Conservation (phyloP, 2,329 filamentous ascomycete genomes). For the Colletotrichum sp. region DNA sequence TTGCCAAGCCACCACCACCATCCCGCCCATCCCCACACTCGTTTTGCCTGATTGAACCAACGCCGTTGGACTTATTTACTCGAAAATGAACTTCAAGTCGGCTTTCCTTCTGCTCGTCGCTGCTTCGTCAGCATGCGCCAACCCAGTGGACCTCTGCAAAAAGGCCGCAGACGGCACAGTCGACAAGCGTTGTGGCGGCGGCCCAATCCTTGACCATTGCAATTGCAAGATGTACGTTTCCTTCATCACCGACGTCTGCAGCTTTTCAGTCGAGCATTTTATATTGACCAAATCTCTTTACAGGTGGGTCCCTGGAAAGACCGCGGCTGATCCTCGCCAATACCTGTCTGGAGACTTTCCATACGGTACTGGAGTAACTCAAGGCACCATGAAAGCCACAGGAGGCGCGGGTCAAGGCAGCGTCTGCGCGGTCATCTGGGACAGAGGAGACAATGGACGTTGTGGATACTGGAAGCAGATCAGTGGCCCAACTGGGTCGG, state of each 20-base stretch:
- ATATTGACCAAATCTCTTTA: background rate
- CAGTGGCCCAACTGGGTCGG: fast-evolving
- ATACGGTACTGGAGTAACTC: background rate
- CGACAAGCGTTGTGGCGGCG: background rate
- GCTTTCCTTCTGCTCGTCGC: background rate
- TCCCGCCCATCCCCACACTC: background rate
- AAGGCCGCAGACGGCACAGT: background rate
- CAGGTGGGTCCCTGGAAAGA: background rate
- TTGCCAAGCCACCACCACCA: background rate
- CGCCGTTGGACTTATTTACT: fast-evolving
- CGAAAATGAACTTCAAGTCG: background rate
- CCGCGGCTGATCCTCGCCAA: background rate
- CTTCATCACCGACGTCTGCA: background rate
- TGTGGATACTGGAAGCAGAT: background rate
- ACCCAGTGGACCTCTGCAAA: background rate
- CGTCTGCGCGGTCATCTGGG: background rate
- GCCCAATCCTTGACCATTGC: background rate
- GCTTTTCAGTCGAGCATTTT: background rate
- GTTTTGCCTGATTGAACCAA: background rate
- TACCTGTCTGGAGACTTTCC: background rate
- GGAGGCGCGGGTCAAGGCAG: background rate
- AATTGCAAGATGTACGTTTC: background rate
- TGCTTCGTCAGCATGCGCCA: background rate
- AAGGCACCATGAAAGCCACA: background rate
- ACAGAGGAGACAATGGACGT: background rate